Percentiles rank a stretch among this genome's conserved stretches.
Conservation (phyloP, 768 basidiomycete species). For the Suillus subluteus region DNA sequence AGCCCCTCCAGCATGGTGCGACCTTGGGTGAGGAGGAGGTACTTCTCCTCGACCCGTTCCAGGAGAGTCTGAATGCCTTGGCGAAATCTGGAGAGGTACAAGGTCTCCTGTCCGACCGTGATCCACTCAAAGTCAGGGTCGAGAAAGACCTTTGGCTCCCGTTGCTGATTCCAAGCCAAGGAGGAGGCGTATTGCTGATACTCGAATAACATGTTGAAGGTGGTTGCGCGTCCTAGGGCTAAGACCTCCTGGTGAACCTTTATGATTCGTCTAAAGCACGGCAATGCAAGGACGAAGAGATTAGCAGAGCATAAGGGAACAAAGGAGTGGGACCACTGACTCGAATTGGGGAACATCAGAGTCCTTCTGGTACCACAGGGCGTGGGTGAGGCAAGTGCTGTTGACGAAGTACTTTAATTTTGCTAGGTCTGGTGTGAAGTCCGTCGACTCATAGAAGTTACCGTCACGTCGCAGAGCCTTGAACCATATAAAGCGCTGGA, state of each 20-base stretch:
- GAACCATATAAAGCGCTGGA: not conserved
- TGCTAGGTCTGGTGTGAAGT: not conserved
- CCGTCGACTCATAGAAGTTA: not conserved
- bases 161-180: not conserved
- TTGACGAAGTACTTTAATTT: not conserved
- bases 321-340: not conserved
- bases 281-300: not conserved
- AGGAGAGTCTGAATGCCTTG: too few species aligned
- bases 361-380: not conserved
- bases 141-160: too few species aligned
- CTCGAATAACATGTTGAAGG: not conserved
- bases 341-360: not conserved
- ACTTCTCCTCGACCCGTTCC: too few species aligned
- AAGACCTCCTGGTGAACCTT: not conserved
- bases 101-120: too few species aligned
- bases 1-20: not conserved
- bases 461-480: not conserved
- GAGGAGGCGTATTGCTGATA: not conserved
- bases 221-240: not conserved
- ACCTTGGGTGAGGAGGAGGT: not conserved
- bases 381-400: not conserved
- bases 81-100: too few species aligned
- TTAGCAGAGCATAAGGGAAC: not conserved
- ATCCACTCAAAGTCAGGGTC: too few species aligned
- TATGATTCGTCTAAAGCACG: not conserved